These are phyloP conservation scores for Achaetomiella virescens DNA, from an alignment of 495 filamentous ascomycete species.

Conservation along the genomic window DNA sequence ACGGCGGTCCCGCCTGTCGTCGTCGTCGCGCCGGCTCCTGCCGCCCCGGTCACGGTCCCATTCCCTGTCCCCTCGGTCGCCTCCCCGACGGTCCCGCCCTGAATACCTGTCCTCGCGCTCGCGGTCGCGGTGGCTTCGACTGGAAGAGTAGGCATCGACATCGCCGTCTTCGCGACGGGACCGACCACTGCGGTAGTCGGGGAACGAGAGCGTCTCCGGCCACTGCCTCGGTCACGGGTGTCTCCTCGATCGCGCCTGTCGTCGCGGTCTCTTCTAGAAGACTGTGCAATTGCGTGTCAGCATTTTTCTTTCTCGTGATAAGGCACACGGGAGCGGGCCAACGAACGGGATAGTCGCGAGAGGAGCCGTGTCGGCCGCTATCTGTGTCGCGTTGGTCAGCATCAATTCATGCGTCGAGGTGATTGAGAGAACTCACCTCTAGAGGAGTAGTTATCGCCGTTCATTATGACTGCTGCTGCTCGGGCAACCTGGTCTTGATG, in stretches of 20 bases:
- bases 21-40: constrained; percentile 53
- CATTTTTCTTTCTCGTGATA: not conserved
- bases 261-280: constrained; percentile 43
- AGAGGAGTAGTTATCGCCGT: constrained; percentile 79
- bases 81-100: constrained; percentile 48
- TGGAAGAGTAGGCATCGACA: constrained; percentile 82
- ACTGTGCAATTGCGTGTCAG: constrained; percentile 12
- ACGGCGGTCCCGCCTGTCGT: constrained; percentile 55
- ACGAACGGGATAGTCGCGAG: constrained; percentile 68
- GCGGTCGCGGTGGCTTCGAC: constrained; percentile 80
- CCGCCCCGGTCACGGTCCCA: constrained; percentile 67
- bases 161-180: constrained; percentile 61
- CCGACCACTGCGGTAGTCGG: constrained; percentile 50
- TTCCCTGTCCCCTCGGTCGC: constrained; percentile 38
- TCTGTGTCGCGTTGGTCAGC: constrained; percentile 38
- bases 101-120: constrained; percentile 87
- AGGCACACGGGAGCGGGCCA: not conserved
- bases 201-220: constrained; percentile 69
- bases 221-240: constrained; percentile 44
- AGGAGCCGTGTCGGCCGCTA: constrained; percentile 58
- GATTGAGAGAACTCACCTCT: constrained; percentile 53
- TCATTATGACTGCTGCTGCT: constrained; percentile 56
- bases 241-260: constrained; percentile 41
- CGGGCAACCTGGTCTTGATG: constrained; percentile 8
- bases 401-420: constrained; percentile 14